phyloP scores from a whole-genome alignment of 2,329 filamentous ascomycete species.

The Atkinsonella texensis region DNA sequence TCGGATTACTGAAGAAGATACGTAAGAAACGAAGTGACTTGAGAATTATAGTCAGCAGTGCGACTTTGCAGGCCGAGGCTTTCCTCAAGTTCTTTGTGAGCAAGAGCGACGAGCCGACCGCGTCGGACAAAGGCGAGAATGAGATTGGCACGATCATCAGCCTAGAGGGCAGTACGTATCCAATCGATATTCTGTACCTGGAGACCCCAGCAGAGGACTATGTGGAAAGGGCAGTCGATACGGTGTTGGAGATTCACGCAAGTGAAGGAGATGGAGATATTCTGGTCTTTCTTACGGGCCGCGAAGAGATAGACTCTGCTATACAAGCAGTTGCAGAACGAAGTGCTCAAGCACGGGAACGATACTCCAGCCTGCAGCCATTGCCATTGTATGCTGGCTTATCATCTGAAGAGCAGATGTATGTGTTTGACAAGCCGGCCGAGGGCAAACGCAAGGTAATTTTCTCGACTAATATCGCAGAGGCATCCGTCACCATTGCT shows the following conservation, averaged over 20 bases:
- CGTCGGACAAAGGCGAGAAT: conserved; percentile 14
- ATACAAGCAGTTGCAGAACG: conserved; percentile 71
- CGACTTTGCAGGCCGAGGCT: conserved; percentile 79
- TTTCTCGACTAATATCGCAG: conserved; percentile 89
- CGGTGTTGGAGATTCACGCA: conserved; percentile 77
- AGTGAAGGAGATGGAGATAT: conserved; percentile 77
- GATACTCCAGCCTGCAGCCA: conserved; percentile 17
- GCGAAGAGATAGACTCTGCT: conserved; percentile 80
- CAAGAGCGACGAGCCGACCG: conserved; percentile 23
- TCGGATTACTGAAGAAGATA: conserved; percentile 88
- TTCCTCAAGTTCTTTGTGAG: conserved; percentile 67
- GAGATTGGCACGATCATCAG: conserved; percentile 51
- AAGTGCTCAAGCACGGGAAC: conserved; percentile 41
- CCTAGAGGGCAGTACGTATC: conserved; percentile 77
- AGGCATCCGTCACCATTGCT: conserved; percentile 89
- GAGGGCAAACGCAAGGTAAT: conserved; percentile 83
- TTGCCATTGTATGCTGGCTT: conserved; percentile 84
- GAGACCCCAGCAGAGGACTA: conserved; percentile 74
- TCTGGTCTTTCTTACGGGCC: conserved; percentile 79
- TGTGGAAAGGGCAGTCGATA: conserved; percentile 67
- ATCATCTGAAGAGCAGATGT: conserved; percentile 85
- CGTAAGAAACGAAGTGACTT: conserved; percentile 66
- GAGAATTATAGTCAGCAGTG: conserved; percentile 83
- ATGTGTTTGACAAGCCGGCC: conserved; percentile 76
- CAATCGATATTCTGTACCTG: conserved; percentile 76